Evolutionary conservation across 1,284 basidiomycete genomes (phyloP).

Genomic region (Neolentinus lepideus): DNA sequence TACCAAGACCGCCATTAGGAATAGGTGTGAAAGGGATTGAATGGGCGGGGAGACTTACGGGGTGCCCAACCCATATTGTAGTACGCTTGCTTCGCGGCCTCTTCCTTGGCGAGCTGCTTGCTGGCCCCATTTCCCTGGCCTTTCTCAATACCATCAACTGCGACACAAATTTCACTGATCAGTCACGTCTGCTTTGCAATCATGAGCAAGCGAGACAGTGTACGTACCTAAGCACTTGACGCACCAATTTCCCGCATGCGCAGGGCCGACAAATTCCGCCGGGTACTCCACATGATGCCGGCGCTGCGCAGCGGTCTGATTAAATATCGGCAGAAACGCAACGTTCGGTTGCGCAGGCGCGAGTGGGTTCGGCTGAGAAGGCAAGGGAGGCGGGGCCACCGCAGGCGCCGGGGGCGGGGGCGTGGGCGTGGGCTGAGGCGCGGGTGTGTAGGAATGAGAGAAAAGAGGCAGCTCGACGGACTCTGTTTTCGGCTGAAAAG

Average conservation of each 20-base stretch:
- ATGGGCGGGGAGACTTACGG: neutral
- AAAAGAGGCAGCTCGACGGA: neutral
- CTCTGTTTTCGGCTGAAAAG: neutral
- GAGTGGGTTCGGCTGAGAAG: slow-evolving; percentile 37
- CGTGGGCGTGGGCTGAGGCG: neutral
- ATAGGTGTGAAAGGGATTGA: neutral
- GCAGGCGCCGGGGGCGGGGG: slow-evolving; percentile 22
- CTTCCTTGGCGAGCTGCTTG: slow-evolving; percentile 71
- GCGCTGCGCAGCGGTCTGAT: slow-evolving; percentile 3
- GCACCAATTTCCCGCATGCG: slow-evolving; percentile 3
- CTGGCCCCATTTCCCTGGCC: slow-evolving; percentile 52
- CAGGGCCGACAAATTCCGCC: slow-evolving; percentile 3
- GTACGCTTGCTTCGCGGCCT: slow-evolving; percentile 62
- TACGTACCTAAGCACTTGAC: slow-evolving; percentile 19
- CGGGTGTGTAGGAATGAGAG: neutral
- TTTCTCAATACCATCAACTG: slow-evolving; percentile 63
- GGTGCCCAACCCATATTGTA: slow-evolving; percentile 61
- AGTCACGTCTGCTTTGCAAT: neutral
- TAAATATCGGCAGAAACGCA: slow-evolving; percentile 5
- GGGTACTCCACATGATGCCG: neutral
- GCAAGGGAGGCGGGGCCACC: slow-evolving; percentile 37
- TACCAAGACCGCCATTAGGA: neutral
- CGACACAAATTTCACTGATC: neutral
- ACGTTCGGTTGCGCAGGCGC: neutral
- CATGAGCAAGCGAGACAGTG: neutral